Conservation (phyloP, 345 rosid genomes). For the Stellera chamaejasme region DNA sequence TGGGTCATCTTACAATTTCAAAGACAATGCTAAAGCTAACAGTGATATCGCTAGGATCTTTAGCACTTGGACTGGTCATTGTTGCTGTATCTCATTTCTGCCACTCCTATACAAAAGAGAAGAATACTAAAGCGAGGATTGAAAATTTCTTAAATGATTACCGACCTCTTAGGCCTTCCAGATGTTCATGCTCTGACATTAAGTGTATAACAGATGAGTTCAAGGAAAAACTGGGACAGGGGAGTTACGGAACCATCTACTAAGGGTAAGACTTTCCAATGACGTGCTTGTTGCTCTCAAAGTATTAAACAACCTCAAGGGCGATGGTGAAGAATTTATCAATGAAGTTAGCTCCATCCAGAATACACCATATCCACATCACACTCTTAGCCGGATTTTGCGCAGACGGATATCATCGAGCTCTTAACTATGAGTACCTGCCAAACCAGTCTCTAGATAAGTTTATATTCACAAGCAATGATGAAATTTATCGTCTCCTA, state of each 20-base stretch:
- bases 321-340: constrained; percentile 18
- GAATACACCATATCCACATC: constrained; percentile 14
- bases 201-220: background rate
- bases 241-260: constrained; percentile 22
- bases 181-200: constrained; percentile 11
- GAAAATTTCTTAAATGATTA: constrained; percentile 13
- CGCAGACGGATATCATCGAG: constrained; percentile 12
- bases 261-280: constrained; percentile 16
- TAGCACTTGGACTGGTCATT: background rate
- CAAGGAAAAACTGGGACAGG: constrained; percentile 18
- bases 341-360: constrained; percentile 17
- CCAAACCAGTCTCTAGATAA: constrained; percentile 13
- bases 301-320: constrained; percentile 12
- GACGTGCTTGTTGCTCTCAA: constrained; percentile 18
- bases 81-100: no score
- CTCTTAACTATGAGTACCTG: constrained; percentile 13
- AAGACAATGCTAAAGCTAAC: background rate
- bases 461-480: constrained; percentile 1
- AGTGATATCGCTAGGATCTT: background rate
- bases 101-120: background rate
- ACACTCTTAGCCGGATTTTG: constrained; percentile 10
- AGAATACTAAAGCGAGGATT: constrained; percentile 6
- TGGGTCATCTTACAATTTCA: no score
- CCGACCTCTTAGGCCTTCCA: constrained; percentile 13
- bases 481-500: background rate